Base-by-base conservation (phyloP, 2,329 filamentous ascomycete species). In the Ophiostoma angusticollis region DNA sequence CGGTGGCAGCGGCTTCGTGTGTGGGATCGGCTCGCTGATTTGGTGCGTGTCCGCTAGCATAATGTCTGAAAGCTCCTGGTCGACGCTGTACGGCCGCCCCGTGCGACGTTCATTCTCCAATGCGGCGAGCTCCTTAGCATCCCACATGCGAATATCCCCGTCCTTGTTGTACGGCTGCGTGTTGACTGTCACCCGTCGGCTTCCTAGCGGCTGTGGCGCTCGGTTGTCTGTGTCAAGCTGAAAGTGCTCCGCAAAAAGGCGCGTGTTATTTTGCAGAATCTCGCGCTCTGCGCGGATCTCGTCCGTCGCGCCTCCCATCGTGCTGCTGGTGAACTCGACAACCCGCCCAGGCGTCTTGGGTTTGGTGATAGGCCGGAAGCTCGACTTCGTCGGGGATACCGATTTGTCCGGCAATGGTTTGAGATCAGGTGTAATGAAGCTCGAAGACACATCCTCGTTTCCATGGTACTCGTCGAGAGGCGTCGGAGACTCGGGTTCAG, bases 371-470 rank as follows among this genome's bases (percentile, higher is more conserved):
- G 72, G 73, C 14, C 72, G 65, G 18, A 77, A 54, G 46, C 63
- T 70, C 1, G 72, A 76, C 50, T 76, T 77, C 8, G 55, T 60
- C 0, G 72, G 72, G 1, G 71, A 75, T 5, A 65, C 63, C n/a
- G 64, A 60, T 43, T 61, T 65, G 37, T 65, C 60, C 11, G 70
- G 70, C 4, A 66, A 56, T 2, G 67, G 65, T 6, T 65, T 64
- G 17, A 70, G 61, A n/a, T 61, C 49, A 4, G 59, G 60, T 3
- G 54, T 59, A 13, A 57, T 52, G 34, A 61, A 53, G 37, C 53
- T 58, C 32, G 59, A 58, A 25, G 60, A 59, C 1, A 60, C 32
- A 12, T 62, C 57, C 6, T 45, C 37, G 9, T 50, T 45, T n/a
- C 41, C 44, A 2, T 35, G 27, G 2, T 35, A 29, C 32, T 23